phyloP scores from a whole-genome alignment of 208 protist species.

The Trypanosoma caninum region DNA sequence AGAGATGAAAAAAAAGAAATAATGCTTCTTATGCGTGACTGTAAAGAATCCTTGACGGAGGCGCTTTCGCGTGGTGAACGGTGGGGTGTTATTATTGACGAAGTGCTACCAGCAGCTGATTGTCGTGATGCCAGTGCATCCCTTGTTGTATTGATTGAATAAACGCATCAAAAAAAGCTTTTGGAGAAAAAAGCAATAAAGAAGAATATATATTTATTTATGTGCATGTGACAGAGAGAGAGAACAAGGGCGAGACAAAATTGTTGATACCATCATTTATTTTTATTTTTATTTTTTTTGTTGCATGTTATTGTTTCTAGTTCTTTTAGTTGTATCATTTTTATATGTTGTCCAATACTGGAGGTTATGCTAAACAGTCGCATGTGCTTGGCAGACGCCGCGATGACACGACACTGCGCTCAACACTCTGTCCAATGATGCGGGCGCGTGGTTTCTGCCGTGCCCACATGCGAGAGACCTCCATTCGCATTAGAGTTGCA shows the following conservation, averaged over 20 bases:
- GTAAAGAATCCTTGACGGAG: neutral
- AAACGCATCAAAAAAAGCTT: conserved; percentile 20
- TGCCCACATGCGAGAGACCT: conserved; percentile 34
- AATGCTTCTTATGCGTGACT: neutral
- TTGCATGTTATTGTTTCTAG: neutral
- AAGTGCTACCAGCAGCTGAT: conserved; percentile 68
- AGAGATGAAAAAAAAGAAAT: neutral
- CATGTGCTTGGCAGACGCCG: conserved; percentile 31
- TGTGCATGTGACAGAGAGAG: too few relatives aligned
- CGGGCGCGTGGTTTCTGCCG: conserved; percentile 34
- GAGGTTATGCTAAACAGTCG: conserved; percentile 34
- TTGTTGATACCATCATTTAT: neutral
- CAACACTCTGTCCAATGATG: conserved; percentile 38
- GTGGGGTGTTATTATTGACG: conserved; percentile 63
- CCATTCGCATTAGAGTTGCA: conserved; percentile 36
- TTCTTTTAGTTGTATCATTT: neutral
- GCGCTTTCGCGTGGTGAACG: conserved; percentile 24
- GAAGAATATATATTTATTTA: neutral
- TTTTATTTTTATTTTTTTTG: conserved; percentile 5
- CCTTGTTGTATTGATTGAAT: conserved; percentile 53
- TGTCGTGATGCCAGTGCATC: conserved; percentile 49
- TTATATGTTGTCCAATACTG: conserved; percentile 67
- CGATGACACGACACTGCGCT: conserved; percentile 33
- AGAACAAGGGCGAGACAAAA: neutral
- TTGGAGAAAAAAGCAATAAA: neutral